Evolutionary conservation across 768 basidiomycete species (phyloP).

Genomic region (Mrakia hoshinonis): DNA sequence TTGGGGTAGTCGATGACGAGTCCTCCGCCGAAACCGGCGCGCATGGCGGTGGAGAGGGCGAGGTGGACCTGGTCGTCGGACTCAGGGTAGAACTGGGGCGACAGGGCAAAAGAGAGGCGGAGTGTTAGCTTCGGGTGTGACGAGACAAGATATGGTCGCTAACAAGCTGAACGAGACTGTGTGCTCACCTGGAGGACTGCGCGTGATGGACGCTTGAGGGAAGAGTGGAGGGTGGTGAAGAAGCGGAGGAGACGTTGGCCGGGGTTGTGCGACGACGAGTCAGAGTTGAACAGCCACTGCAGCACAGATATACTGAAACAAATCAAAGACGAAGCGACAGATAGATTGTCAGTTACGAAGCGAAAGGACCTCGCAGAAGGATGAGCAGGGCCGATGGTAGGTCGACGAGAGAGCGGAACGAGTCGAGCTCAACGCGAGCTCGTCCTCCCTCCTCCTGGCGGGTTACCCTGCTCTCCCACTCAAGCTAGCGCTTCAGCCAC

Average conservation of each 20-base stretch:
- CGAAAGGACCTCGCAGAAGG: background rate
- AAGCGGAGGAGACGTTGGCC: slow-evolving; percentile 56
- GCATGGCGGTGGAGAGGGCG: slow-evolving; percentile 84
- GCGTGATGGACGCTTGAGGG: slow-evolving; percentile 54
- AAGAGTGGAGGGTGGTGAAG: slow-evolving; percentile 60
- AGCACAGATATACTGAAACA: slow-evolving; percentile 80
- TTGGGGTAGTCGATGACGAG: slow-evolving; percentile 95
- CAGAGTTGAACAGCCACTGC: slow-evolving; percentile 96
- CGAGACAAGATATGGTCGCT: background rate
- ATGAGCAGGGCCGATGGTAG: background rate
- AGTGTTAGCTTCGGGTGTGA: background rate
- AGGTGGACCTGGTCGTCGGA: slow-evolving; percentile 95
- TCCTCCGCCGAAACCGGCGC: slow-evolving; percentile 93
- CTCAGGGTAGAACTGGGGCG: slow-evolving; percentile 91
- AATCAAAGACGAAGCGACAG: background rate
- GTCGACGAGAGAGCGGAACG: background rate
- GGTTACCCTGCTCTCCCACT: background rate
- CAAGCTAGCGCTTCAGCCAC: background rate
- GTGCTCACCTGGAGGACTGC: slow-evolving; percentile 66
- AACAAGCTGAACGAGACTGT: background rate
- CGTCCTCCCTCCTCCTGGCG: background rate
- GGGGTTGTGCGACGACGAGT: slow-evolving; percentile 59
- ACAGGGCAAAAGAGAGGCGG: too few species aligned
- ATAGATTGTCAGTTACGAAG: background rate
- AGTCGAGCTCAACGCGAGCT: background rate